Evolutionary conservation across 2,329 filamentous ascomycete genomes (phyloP), one percentile per base, ranked within the genome.

Genomic region (Alternaria sp.): DNA sequence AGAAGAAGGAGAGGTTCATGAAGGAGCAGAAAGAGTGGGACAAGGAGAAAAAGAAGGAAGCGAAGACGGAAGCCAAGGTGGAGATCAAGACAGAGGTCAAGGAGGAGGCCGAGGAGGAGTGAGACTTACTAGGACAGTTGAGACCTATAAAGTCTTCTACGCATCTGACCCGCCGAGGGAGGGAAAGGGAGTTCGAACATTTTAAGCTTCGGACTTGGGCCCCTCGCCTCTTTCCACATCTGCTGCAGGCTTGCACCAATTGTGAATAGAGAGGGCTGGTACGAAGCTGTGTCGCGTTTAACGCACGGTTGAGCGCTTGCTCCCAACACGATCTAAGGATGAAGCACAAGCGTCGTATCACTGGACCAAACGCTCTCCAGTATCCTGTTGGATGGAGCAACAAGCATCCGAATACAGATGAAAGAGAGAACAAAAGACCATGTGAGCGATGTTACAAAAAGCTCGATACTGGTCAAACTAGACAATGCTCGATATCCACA

Each of bases 1-100:
- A 62, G 46, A 66, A 80, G 67, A 87, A 85, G 66, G 77, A 77
- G 49, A 75, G 73, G 61, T 86, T 85, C 66, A 61, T 82, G 64
- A 78, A 72, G 43, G 83, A 85, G 72, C 82, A 85, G 78, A 75
- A 75, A 63, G 74, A 73, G 61, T 82, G 80, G 80, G 75, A 80
- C 41, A 77, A 66, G 59, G 60, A 67, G 42, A 66, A 59, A 46
- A 68, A 63, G 57, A 53, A 20, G 6, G 55, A 36, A 36, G 47
- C 30, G 20, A 57, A 59, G 38, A 55, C 4, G 18, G 38, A 22
- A 18, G 38, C 22, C 18, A 41, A 47, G 16, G 48, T 52, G 6
- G 57, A 36, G 32, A 44, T 38, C 36, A 58, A 61, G 26, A 55
- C 18, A n/a, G 18, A 41, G 5, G 11, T 41, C 38, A 41, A 47